Base-by-base conservation (phyloP, 1,284 basidiomycete species). In the Heterobasidion parviporum region DNA sequence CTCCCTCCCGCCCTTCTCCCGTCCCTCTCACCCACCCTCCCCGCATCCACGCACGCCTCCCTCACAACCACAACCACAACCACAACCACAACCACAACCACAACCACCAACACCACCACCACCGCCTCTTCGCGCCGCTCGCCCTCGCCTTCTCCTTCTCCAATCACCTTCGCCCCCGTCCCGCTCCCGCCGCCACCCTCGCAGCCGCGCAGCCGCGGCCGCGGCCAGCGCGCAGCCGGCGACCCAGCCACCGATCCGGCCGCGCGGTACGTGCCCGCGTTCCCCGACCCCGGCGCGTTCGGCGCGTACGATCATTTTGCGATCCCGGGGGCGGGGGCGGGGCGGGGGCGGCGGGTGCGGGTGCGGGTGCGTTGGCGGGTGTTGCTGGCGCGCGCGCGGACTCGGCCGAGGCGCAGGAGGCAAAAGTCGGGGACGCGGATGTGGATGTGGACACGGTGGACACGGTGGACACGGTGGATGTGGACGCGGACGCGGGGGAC, bases 111-210 rank as follows among this genome's bases (percentile, higher is more conserved):
- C 8, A 49, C 33, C 5, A 5, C 18, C 38, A 50, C 53, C 43
- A 41, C 43, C 12, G 33, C 8, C 34, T 36, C 18, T 32, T 41
- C 53, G 34, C 43, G 45, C 10, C 58, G 60, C 50, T 34, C 54
- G 16, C 33, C 46, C 16, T 52, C 56, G 16, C 33, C 46, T 14
- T 52, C 56, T 0, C 56, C 60, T 1, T 61, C 60, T 8, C 60
- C 60, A 18, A 61, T 61, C 43, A 46, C 57, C 2, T 61, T 61
- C 38, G 59, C 60, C 26, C 52, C 55, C 26, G 49, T 53, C 20
- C 50, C 43, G 16, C 16, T 53, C 20, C 50, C 43, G 16, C 16
- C 10, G 9, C 26, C 50, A 8, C 43, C 34, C 10, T 10, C 53
- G 2, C 38, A 33, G 8, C 53, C 8, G 12, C 50, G 32, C 15